phyloP scores from a whole-genome alignment of 768 basidiomycete species.

The Phanerochaete sordida region DNA sequence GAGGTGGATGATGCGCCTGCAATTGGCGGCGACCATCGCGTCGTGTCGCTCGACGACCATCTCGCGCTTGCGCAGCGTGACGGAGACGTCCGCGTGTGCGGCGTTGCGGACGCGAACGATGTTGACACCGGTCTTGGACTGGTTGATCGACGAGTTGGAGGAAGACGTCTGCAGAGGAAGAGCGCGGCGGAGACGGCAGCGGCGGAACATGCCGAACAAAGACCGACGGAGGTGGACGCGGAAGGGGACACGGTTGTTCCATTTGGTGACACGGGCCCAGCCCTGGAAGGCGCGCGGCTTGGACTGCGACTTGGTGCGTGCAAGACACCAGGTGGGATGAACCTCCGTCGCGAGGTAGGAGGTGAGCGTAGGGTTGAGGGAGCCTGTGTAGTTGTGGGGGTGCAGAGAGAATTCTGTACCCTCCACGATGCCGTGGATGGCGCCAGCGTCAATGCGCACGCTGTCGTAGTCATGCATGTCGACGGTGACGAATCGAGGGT shows the following conservation, averaged over 20 bases:
- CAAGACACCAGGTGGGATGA: conserved; percentile 56
- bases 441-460: conserved; percentile 53
- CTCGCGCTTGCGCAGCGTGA: conserved; percentile 37
- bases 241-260: conserved; percentile 57
- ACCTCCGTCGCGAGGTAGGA: conserved; percentile 49
- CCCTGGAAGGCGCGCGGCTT: conserved; percentile 33
- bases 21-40: conserved; percentile 34
- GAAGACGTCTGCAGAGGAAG: conserved; percentile 32
- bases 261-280: conserved; percentile 52
- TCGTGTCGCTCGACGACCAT: conserved; percentile 45
- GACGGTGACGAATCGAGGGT: conserved; percentile 45
- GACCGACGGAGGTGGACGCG: conserved; percentile 50
- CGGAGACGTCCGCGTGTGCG: conserved; percentile 47
- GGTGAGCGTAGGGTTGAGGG: conserved; percentile 51
- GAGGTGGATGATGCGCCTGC: conserved; percentile 36
- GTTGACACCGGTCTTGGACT: conserved; percentile 34
- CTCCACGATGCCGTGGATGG: conserved; percentile 59
- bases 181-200: conserved; percentile 40
- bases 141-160: conserved; percentile 11
- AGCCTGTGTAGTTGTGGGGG: conserved; percentile 56
- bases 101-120: conserved; percentile 43
- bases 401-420: conserved; percentile 63
- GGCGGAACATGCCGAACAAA: conserved; percentile 39
- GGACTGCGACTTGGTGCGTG: conserved; percentile 35
- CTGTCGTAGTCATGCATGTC: conserved; percentile 32